Evolutionary conservation across 148 eudicot species (phyloP).

Genomic region (Euryodendron excelsum): DNA sequence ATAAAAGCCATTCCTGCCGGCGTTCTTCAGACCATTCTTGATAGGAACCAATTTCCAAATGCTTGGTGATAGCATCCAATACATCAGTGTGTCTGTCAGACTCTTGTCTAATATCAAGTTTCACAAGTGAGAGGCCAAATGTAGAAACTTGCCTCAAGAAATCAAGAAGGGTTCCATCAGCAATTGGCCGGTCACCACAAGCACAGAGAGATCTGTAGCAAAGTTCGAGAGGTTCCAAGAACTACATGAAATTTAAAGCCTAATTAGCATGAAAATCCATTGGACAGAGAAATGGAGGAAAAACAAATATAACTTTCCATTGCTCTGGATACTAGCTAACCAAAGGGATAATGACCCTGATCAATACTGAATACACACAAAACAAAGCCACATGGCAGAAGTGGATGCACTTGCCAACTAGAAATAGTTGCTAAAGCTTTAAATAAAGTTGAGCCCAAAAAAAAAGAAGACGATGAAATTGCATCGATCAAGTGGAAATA

Average conservation of each 20-base stretch:
- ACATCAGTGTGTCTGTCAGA: slow-evolving; percentile 96
- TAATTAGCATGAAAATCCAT: slow-evolving; percentile 11
- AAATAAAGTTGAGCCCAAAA: neutral
- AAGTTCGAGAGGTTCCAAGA: slow-evolving; percentile 94
- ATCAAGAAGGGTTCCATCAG: slow-evolving; percentile 97
- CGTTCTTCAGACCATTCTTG: slow-evolving; percentile 91
- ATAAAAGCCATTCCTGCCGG: slow-evolving; percentile 93
- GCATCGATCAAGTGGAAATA: neutral
- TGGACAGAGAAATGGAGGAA: neutral
- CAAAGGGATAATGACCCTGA: neutral
- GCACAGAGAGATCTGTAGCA: slow-evolving; percentile 89
- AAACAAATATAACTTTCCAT: too few species aligned
- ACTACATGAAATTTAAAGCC: slow-evolving; percentile 38
- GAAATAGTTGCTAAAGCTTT: neutral
- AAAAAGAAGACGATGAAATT: neutral
- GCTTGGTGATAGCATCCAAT: slow-evolving; percentile 84
- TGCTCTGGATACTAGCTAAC: too few species aligned
- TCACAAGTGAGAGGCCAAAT: slow-evolving; percentile 88
- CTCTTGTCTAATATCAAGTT: slow-evolving; percentile 94
- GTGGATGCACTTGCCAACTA: neutral
- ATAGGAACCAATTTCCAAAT: slow-evolving; percentile 89
- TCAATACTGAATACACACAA: neutral
- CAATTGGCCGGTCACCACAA: slow-evolving; percentile 89
- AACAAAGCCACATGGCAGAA: neutral
- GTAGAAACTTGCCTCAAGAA: slow-evolving; percentile 94